phyloP scores from a whole-genome alignment of 208 protist genomes.

The Naegleria gruberi region DNA sequence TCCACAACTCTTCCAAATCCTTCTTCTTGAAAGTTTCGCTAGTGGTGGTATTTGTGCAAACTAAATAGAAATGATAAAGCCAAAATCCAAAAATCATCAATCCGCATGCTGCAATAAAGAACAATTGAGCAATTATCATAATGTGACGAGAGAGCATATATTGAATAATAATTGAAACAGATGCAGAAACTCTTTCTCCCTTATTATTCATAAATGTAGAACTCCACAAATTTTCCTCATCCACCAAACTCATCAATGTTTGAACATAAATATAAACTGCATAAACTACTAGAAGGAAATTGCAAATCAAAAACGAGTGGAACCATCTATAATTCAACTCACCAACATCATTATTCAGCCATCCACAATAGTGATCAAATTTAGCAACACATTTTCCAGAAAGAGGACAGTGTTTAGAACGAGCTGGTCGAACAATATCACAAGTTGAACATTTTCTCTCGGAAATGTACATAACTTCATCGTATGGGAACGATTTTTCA shows the following conservation, averaged over 20 bases:
- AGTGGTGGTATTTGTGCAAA: conserved; percentile 29
- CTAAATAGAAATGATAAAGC: conserved; percentile 34
- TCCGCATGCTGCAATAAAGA: conserved; percentile 17
- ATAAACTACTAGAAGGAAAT: conserved; percentile 71
- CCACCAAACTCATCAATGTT: conserved; percentile 44
- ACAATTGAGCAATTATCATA: not conserved
- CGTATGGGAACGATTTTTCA: not conserved
- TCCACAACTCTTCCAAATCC: not conserved
- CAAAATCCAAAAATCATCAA: conserved; percentile 37
- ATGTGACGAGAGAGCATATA: conserved; percentile 28
- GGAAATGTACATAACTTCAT: not conserved
- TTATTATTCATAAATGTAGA: not conserved
- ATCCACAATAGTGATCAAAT: conserved; percentile 92
- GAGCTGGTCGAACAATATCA: conserved; percentile 55
- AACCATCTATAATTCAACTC: conserved; percentile 69
- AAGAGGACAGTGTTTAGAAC: conserved; percentile 84
- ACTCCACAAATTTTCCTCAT: conserved; percentile 20
- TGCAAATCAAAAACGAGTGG: conserved; percentile 64
- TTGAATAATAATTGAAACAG: not conserved
- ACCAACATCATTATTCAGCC: conserved; percentile 92
- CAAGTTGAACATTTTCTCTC: not conserved
- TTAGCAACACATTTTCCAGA: conserved; percentile 80
- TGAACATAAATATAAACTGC: conserved; percentile 53
- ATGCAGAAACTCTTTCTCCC: not conserved
- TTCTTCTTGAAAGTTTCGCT: conserved; percentile 42